Base-by-base conservation (phyloP, 768 basidiomycete species). In the Suillus ampliporus region DNA sequence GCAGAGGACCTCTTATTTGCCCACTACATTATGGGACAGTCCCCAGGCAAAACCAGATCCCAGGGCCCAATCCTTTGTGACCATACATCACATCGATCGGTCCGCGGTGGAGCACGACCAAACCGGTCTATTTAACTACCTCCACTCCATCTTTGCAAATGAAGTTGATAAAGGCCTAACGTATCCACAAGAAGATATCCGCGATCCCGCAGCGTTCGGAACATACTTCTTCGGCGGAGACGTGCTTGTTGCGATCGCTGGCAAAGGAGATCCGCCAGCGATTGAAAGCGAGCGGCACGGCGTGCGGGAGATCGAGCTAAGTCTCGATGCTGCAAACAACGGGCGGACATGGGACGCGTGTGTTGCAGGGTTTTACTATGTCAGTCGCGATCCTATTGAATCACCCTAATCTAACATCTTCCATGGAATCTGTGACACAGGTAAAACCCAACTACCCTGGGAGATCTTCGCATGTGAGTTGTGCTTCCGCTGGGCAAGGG, bases 361-460 rank as follows among this genome's bases (percentile, higher is more conserved):
- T 67, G 76, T 95, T 14, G 89, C 86, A 28, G 94, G 92, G 4
- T 90, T 83, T 71, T 93, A 91, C 80, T 92, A 94, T 71, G 90
- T 91, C 74, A 62, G 86, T 79, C 48, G 37, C 34, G 44, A 48
- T 28, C 48, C 34, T 53, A 65, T 51, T 51, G 62, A 51, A 44
- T 60, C 37, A 43, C 37, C 26, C 19, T 14, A 44, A 44, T 66
- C 56, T 50, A 28, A 26, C 35, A 13, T 57, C 43, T 10, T 61
- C 46, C 52, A 23, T 61, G 11, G 41, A 44, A 31, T 60, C 31
- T 43, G 9, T 26, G 11, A 28, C 46, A 40, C 62, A 88, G 89
- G 82, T 92, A 57, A 93, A 93, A 75, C 91, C 91, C 40, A 95
- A 95, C 71, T 96, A 95, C 77, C 95, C 94, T 8, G 93, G 93